Base-by-base conservation (phyloP, 2,329 filamentous ascomycete species). In the Coniella lustricola region DNA sequence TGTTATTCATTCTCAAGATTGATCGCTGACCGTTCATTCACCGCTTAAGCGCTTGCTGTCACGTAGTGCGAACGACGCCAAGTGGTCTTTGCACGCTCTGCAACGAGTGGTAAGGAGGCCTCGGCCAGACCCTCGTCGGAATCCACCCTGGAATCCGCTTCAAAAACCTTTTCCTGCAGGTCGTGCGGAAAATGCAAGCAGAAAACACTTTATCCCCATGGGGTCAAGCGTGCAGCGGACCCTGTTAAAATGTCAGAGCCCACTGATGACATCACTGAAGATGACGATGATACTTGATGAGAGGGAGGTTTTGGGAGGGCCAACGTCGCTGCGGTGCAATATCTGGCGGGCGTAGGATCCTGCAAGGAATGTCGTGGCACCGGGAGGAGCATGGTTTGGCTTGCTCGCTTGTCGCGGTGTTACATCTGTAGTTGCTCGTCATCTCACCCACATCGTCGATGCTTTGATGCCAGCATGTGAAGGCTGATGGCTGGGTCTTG, bases 191-290 rank as follows among this genome's bases (percentile, higher is more conserved):
- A 34, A 38, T 36, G n/a, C 34, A 18, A 35, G 33, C 8, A n/a
- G n/a, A n/a, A n/a, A n/a, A n/a, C n/a, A n/a, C n/a, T n/a, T n/a
- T n/a, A n/a, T 34, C 44, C 49, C 49, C 44, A 48, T 44, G 44
- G 49, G 44, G 49, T 48, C 38, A 47, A 47, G 48, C 33, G 38
- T 18, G 10, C 18, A 18, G 17, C 38, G 18, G 38, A 39, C 38
- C 22, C 22, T 14, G 31, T 13, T n/a, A 29, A 18, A 25, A 21
- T 42, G 44, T 37, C 18, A 14, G 40, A 20, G 18, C 18, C 29
- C 33, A n/a, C 20, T 42, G 12, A 36, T 51, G 49, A 51, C 49
- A 51, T 51, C 49, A 48, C 39, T 29, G 21, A 25, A 9, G 18
- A 16, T 16, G 29, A 48, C 37, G 31, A 35, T 31, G 22, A 40